These are phyloP conservation scores for Isatis lusitanica DNA, from an alignment of 441 rosid genomes.

Conservation along the genomic window DNA sequence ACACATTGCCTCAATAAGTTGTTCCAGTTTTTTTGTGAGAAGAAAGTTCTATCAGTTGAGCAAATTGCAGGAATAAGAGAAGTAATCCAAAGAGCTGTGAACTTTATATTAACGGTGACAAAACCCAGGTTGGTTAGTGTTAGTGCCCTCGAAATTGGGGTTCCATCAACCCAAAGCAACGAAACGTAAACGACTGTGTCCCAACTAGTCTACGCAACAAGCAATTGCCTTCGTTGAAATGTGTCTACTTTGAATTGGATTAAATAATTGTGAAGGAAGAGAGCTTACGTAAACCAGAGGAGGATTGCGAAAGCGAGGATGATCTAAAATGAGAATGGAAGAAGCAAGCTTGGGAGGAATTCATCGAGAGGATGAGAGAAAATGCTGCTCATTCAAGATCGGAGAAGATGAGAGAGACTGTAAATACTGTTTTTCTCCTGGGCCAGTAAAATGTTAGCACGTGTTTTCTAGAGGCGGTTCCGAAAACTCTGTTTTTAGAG, in stretches of 20 bases:
- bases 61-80: conserved; percentile 16
- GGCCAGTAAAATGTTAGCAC: too few species aligned
- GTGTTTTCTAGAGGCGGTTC: too few species aligned
- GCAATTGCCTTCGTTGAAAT: not conserved
- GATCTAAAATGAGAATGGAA: conserved; percentile 19
- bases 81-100: conserved; percentile 5
- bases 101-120: conserved; percentile 7
- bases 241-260: not conserved
- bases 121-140: not conserved
- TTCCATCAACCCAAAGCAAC: conserved; percentile 2
- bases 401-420: too few species aligned
- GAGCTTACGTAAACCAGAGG: conserved; percentile 23
- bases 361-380: conserved; percentile 31
- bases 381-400: too few species aligned
- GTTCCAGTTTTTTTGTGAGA: not conserved
- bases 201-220: not conserved
- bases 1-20: not conserved
- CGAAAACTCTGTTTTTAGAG: too few species aligned
- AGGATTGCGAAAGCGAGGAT: conserved; percentile 13
- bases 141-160: conserved; percentile 1
- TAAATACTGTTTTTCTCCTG: too few species aligned
- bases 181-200: not conserved
- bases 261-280: not conserved
- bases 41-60: not conserved
- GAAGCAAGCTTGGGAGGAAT: conserved; percentile 31